These are phyloP conservation scores for Russula emetica DNA, from an alignment of 768 basidiomycete genomes.

Conservation along the genomic window DNA sequence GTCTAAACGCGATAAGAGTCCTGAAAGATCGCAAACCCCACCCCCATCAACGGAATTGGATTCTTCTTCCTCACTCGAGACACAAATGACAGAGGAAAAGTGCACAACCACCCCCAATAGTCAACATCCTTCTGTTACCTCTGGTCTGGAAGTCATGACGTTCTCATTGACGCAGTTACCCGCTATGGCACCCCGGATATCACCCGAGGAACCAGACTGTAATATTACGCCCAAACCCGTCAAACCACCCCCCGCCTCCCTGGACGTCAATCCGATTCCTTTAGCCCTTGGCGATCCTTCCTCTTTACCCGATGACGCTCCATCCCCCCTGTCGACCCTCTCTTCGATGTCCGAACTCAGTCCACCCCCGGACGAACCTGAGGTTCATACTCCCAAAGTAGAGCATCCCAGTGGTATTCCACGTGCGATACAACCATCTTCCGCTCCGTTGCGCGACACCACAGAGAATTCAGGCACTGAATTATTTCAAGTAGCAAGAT, in stretches of 20 bases:
- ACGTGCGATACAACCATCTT: neutral
- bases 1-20: neutral
- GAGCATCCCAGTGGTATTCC: constrained; percentile 1
- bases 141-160: constrained; percentile 1
- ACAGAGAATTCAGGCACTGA: neutral
- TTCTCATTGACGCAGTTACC: constrained; percentile 6
- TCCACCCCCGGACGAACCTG: neutral
- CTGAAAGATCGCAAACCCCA: neutral
- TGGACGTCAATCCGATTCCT: constrained; percentile 3
- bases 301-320: constrained; percentile 7
- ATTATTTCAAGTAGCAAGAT: constrained; percentile 1
- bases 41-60: neutral
- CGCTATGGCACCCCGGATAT: neutral
- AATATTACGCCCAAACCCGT: constrained; percentile 16
- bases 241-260: neutral
- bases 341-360: constrained; percentile 17
- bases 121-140: neutral
- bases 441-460: neutral
- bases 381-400: neutral
- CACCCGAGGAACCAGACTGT: neutral
- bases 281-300: neutral
- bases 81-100: neutral
- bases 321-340: constrained; percentile 21
- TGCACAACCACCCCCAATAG: neutral
- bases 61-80: neutral